phyloP scores from a whole-genome alignment of 1,139 yeast genomes.

The Taphrina confusa region DNA sequence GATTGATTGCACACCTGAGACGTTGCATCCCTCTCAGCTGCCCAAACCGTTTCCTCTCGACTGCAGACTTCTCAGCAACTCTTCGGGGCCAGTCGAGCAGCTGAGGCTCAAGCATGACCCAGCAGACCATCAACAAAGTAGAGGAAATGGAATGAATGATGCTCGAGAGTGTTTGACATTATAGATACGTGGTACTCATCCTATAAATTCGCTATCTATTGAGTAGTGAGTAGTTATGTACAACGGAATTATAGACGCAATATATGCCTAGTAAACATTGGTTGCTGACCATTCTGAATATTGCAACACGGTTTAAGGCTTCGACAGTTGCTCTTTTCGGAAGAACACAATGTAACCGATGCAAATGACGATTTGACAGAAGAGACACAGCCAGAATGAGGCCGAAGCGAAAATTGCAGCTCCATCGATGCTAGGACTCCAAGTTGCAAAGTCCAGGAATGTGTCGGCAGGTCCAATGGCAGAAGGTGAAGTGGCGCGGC shows the following conservation, averaged over 20 bases:
- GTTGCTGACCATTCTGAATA: too few species aligned
- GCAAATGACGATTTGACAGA: slow-evolving; percentile 35
- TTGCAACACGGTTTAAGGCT: slow-evolving; percentile 21
- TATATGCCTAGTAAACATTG: too few species aligned
- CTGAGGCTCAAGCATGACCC: too few species aligned
- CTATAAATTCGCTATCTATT: neutral
- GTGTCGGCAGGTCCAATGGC: slow-evolving; percentile 36
- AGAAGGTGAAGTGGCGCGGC: slow-evolving; percentile 35
- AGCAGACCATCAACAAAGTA: too few species aligned
- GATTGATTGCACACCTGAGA: too few species aligned
- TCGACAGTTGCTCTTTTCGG: slow-evolving; percentile 36
- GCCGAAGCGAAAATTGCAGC: slow-evolving; percentile 27
- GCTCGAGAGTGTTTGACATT: too few species aligned
- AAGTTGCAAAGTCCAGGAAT: slow-evolving; percentile 36
- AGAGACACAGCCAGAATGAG: slow-evolving; percentile 35
- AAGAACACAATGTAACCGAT: slow-evolving; percentile 36
- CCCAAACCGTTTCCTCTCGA: too few species aligned
- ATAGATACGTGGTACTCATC: slow-evolving; percentile 3
- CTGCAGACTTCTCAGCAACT: too few species aligned
- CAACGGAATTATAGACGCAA: too few species aligned
- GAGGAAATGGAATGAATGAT: too few species aligned
- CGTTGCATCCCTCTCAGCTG: too few species aligned
- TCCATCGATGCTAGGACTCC: slow-evolving; percentile 34
- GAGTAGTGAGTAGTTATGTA: neutral
- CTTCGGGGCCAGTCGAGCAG: too few species aligned